Evolutionary conservation across 805 yeast species (phyloP).

Genomic region (Pichia deserticola): DNA sequence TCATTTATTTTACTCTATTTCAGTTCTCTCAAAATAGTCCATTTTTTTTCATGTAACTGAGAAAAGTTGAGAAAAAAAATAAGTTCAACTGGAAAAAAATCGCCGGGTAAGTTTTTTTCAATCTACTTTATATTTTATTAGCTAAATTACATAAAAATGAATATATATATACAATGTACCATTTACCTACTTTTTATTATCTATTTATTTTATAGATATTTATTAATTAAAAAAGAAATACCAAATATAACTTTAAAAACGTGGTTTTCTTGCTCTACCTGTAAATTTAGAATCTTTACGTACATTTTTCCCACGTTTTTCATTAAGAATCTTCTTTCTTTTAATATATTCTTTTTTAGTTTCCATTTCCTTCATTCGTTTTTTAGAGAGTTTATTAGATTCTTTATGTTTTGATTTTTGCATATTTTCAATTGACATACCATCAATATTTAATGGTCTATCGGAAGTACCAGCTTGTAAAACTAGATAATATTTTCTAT

Average conservation of each 20-base stretch:
- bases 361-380: conserved; percentile 52
- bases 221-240: too few species aligned
- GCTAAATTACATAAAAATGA: too few species aligned
- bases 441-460: conserved; percentile 65
- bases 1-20: too few species aligned
- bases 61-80: too few species aligned
- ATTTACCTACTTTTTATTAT: too few species aligned
- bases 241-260: conserved; percentile 34
- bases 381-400: conserved; percentile 36
- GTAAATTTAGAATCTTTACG: conserved; percentile 89
- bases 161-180: too few species aligned
- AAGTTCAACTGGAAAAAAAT: too few species aligned
- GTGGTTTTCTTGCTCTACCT: conserved; percentile 71
- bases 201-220: too few species aligned
- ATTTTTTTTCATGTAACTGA: too few species aligned
- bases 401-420: conserved; percentile 9
- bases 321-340: conserved; percentile 91
- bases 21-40: too few species aligned
- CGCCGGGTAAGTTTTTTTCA: too few species aligned
- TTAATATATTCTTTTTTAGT: conserved; percentile 71
- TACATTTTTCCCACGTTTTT: conserved; percentile 81
- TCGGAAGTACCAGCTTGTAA: conserved; percentile 81
- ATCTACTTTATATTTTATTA: too few species aligned
- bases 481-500: conserved; percentile 85
- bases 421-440: conserved; percentile 74